Percentiles rank a stretch among this genome's conserved stretches.
These are phyloP conservation scores for Aspergillus terreus DNA, from an alignment of 2,329 filamentous ascomycete genomes.

Conservation along the genomic window DNA sequence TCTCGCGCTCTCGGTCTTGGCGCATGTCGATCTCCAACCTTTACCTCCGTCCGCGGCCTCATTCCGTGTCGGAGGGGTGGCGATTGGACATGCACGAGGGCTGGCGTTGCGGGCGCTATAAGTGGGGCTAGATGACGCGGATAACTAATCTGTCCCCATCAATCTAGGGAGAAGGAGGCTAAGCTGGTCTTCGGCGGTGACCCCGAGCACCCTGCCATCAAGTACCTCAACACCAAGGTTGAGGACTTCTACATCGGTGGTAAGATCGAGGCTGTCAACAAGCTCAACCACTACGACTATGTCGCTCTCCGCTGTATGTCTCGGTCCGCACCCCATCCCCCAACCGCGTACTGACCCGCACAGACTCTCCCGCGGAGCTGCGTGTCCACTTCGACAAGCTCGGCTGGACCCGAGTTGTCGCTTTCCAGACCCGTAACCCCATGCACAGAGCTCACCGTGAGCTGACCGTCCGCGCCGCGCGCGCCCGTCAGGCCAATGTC, in stretches of 20 bases:
- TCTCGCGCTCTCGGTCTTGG: neutral
- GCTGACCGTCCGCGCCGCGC: slow-evolving; percentile 93
- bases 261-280: slow-evolving; percentile 92
- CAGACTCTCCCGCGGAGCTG: slow-evolving; percentile 89
- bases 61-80: neutral
- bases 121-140: slow-evolving; percentile 27
- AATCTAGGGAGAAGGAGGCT: slow-evolving; percentile 73
- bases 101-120: slow-evolving; percentile 1
- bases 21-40: neutral
- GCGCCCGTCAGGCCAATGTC: slow-evolving; percentile 94
- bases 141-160: slow-evolving; percentile 14
- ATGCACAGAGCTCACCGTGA: slow-evolving; percentile 99
- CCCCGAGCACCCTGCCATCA: slow-evolving; percentile 85
- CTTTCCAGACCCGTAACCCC: slow-evolving; percentile 98
- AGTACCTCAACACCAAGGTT: slow-evolving; percentile 77
- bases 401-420: slow-evolving; percentile 94
- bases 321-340: slow-evolving; percentile 4
- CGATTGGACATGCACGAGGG: neutral
- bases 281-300: slow-evolving; percentile 98
- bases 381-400: slow-evolving; percentile 98
- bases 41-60: neutral
- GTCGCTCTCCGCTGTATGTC: slow-evolving; percentile 84
- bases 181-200: slow-evolving; percentile 92
- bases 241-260: slow-evolving; percentile 92
- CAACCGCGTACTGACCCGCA: neutral